Evolutionary conservation across 75 land plant genomes (phyloP).

Genomic region (Cryptomeria japonica): DNA sequence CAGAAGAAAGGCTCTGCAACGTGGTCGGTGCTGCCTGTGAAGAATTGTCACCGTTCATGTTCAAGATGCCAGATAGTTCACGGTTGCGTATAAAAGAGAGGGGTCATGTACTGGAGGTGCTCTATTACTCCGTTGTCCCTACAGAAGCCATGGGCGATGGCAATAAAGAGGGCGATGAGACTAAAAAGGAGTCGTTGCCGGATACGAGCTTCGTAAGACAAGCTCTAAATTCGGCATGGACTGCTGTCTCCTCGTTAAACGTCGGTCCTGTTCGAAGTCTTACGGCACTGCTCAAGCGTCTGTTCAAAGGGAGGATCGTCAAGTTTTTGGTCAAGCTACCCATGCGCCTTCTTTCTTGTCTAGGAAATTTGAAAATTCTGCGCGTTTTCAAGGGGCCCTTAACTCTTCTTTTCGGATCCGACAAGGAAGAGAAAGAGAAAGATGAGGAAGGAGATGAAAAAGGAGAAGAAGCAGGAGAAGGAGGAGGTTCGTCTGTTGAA

Average conservation of each 20-base stretch:
- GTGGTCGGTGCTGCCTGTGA: no score
- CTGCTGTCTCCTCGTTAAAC: not conserved
- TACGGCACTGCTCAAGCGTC: not conserved
- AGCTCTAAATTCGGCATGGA: not conserved
- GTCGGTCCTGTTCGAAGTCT: not conserved
- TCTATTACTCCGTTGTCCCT: no score
- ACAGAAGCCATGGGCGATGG: no score
- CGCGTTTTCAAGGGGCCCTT: not conserved
- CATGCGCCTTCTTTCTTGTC: not conserved
- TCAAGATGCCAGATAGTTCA: no score
- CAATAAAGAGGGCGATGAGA: not conserved
- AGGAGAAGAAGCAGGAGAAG: no score
- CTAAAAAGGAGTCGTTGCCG: not conserved
- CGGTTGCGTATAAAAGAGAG: no score
- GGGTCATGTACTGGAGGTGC: no score
- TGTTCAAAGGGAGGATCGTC: not conserved
- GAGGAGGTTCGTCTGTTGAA: not conserved
- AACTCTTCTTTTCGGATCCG: not conserved
- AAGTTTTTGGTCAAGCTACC: not conserved
- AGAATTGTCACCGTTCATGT: no score
- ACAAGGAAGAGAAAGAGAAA: not conserved
- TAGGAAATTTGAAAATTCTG: not conserved
- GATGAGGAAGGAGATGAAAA: not conserved
- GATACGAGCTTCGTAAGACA: not conserved
- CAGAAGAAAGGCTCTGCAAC: constrained; percentile 7